Evolutionary conservation across 176 grass and related monocot species (phyloP).

Genomic region (Oryza meyeriana): DNA sequence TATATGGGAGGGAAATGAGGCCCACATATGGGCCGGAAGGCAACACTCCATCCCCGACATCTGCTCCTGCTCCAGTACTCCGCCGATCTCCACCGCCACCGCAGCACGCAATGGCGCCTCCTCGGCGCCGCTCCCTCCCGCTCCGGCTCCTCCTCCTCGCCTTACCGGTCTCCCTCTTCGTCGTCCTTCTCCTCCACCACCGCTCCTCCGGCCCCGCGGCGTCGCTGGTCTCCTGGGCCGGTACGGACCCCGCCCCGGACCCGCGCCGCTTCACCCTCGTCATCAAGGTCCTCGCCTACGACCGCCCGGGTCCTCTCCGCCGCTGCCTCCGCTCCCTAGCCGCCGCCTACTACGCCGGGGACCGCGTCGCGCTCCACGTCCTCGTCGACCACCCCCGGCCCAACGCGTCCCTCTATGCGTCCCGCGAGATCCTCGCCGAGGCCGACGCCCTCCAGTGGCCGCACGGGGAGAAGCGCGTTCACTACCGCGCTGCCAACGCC

Average conservation of each 20-base stretch:
- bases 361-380: conserved; percentile 78
- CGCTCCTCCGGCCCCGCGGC: conserved; percentile 23
- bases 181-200: conserved; percentile 41
- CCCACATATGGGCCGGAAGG: background rate
- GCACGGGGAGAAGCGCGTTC: conserved; percentile 69
- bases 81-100: background rate
- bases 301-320: conserved; percentile 60
- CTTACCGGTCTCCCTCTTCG: conserved; percentile 32
- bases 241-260: conserved; percentile 11
- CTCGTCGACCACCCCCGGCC: conserved; percentile 64
- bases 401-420: conserved; percentile 45
- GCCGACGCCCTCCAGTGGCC: conserved; percentile 60
- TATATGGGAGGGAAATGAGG: too few relatives aligned
- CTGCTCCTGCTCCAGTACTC: background rate
- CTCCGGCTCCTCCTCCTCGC: conserved; percentile 44
- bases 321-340: conserved; percentile 85
- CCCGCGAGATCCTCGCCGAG: conserved; percentile 60
- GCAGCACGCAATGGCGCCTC: conserved; percentile 43
- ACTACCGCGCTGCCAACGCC: conserved; percentile 64
- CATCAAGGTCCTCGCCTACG: conserved; percentile 81
- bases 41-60: background rate
- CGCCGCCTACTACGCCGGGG: conserved; percentile 67
- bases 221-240: background rate
- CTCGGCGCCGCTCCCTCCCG: conserved; percentile 47
- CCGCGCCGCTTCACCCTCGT: conserved; percentile 60